Evolutionary conservation across 2,329 filamentous ascomycete species (phyloP), one percentile per base, ranked within the genome.

Genomic region (Xylaria sp.): DNA sequence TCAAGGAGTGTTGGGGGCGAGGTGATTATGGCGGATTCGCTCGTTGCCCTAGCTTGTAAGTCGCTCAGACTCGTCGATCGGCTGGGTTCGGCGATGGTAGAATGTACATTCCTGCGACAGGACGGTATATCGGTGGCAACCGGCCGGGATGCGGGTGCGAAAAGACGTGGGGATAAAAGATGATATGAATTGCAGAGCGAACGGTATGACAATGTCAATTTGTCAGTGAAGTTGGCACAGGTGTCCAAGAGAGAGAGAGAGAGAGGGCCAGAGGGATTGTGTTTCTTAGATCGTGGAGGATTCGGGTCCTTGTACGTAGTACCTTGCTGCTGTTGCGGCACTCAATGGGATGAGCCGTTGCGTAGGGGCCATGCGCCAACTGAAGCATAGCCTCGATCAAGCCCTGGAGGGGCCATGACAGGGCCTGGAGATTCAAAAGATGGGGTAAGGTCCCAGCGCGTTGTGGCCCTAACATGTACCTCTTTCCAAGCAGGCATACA

Each of bases 241-340:
- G 29, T 34, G 29, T 34, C 45, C 26, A 21, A 26, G 16, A 19
- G 43, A 17, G 44, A 48, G 45, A 52, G 37, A 46, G 44, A 46
- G 22, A 57, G 56, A 51, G n/a, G n/a, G n/a, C n/a, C 24, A 26
- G 24, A 34, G 29, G 29, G 29, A 11, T 34, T 34, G 29, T 34
- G 29, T 34, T 34, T 13, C 29, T 34, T 3, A 34, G 9, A 48
- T 50, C 48, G 49, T 34, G 56, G 59, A 63, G 60, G 60, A 63
- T 61, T 52, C 58, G 45, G 50, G 54, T 40, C 58, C 60, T 49
- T 57, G 60, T 61, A 51, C 17, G 42, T 43, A 16, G 11, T 11
- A 7, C 11, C 8, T 13, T 34, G 29, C 29, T 7, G 29, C 3
- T 34, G 29, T 13, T 34, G 29, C 29, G 16, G 11, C 3, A 26